Evolutionary conservation across 2,329 filamentous ascomycete species (phyloP).

Genomic region (Fusarium sp.): DNA sequence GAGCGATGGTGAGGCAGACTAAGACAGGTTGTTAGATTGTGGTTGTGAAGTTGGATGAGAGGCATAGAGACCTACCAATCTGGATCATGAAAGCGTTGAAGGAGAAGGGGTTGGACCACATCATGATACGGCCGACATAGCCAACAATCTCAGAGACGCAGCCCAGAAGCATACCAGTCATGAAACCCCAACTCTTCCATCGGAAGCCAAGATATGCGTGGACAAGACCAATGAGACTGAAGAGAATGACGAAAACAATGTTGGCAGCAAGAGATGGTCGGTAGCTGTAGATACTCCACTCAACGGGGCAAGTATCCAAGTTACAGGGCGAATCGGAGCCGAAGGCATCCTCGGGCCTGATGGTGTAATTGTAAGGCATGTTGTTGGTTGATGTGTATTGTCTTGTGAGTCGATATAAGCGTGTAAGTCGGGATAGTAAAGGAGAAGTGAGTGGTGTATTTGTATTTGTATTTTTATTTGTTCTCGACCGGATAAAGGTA

Average conservation of each 20-base stretch:
- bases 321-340: constrained; percentile 58
- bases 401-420: not conserved
- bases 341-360: constrained; percentile 47
- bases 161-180: constrained; percentile 63
- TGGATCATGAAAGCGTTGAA: constrained; percentile 72
- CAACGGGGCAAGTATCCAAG: constrained; percentile 57
- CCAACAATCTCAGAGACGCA: constrained; percentile 68
- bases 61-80: constrained; percentile 56
- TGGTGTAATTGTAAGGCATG: constrained; percentile 37
- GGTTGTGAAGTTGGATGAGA: too few species aligned
- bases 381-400: constrained; percentile 1
- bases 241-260: constrained; percentile 60
- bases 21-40: not conserved
- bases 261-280: constrained; percentile 64
- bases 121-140: constrained; percentile 67
- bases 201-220: constrained; percentile 57
- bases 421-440: not conserved
- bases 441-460: not conserved
- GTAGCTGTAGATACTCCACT: constrained; percentile 63
- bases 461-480: not conserved
- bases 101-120: constrained; percentile 66
- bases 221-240: constrained; percentile 51
- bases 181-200: constrained; percentile 60
- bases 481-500: not conserved
- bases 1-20: constrained; percentile 65